These are phyloP conservation scores for Trichoderma brevicompactum DNA, from an alignment of 2,329 filamentous ascomycete species.

Conservation along the genomic window DNA sequence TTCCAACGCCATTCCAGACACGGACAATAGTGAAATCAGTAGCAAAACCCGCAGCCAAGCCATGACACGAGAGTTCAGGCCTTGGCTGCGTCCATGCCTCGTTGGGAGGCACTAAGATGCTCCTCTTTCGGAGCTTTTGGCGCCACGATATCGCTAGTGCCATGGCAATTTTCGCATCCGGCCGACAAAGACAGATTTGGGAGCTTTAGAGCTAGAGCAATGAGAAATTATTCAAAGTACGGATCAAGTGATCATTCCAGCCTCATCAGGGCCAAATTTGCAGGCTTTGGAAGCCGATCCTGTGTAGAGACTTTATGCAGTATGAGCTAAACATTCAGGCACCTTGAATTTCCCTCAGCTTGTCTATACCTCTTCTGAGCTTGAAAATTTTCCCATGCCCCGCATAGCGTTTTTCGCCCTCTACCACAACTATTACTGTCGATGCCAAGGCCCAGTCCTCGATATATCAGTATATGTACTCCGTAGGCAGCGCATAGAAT, in stretches of 20 bases:
- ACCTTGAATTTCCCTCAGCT: too few relatives aligned
- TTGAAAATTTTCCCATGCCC: too few relatives aligned
- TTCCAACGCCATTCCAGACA: conserved; percentile 14
- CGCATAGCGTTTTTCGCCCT: too few relatives aligned
- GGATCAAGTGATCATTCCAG: background rate
- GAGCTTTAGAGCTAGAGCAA: background rate
- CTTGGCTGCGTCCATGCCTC: background rate
- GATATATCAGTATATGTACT: too few relatives aligned
- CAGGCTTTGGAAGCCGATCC: too few relatives aligned
- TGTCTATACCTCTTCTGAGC: too few relatives aligned
- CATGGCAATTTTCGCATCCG: background rate
- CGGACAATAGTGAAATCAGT: background rate
- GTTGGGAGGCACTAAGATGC: conserved; percentile 5
- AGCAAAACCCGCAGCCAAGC: background rate
- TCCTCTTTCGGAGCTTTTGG: conserved; percentile 9
- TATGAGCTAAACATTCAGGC: too few relatives aligned
- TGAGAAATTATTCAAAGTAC: background rate
- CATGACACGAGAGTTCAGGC: conserved; percentile 1
- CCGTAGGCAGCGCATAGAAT: too few relatives aligned
- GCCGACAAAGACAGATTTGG: background rate
- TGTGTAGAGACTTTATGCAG: too few relatives aligned
- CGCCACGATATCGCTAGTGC: conserved; percentile 11
- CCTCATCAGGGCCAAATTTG: too few relatives aligned
- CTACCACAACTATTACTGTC: too few relatives aligned
- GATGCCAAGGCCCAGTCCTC: too few relatives aligned